A percentile compares a stretch with the other conserved stretches of the same genome.
Conservation (phyloP, 495 filamentous ascomycete genomes). For the Cercophora sp. region DNA sequence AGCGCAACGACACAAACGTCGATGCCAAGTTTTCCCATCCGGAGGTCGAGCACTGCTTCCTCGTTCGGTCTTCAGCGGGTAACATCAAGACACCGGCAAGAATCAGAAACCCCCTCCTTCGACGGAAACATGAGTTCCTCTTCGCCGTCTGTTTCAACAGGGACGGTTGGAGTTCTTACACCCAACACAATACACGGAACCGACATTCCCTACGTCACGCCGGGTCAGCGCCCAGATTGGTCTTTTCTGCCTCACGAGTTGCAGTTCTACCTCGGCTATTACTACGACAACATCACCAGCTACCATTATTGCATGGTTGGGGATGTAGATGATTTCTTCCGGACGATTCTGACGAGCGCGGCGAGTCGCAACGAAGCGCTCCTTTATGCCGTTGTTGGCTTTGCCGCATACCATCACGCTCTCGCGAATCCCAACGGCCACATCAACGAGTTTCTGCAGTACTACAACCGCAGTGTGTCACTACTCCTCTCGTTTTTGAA, state of each 20-base stretch:
- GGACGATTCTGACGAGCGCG: slow-evolving; percentile 61
- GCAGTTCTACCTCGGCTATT: slow-evolving; percentile 75
- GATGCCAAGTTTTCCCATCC: slow-evolving; percentile 34
- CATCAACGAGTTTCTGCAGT: slow-evolving; percentile 77
- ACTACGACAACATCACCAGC: slow-evolving; percentile 66
- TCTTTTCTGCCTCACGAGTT: slow-evolving; percentile 60
- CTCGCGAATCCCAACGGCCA: slow-evolving; percentile 62
- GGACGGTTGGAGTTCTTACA: slow-evolving; percentile 30
- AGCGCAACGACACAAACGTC: slow-evolving; percentile 34
- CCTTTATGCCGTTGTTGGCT: slow-evolving; percentile 84
- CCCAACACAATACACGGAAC: slow-evolving; percentile 24
- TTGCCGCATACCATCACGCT: slow-evolving; percentile 82
- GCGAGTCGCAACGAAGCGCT: slow-evolving; percentile 79
- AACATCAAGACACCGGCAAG: slow-evolving; percentile 28
- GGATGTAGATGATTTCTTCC: slow-evolving; percentile 66
- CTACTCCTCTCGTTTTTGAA: slow-evolving; percentile 68
- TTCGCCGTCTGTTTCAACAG: slow-evolving; percentile 46
- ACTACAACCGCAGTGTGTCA: slow-evolving; percentile 83
- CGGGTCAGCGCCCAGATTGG: slow-evolving; percentile 35
- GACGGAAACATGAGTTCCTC: slow-evolving; percentile 47
- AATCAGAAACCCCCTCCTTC: slow-evolving; percentile 50
- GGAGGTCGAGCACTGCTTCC: slow-evolving; percentile 42
- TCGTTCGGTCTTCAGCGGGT: slow-evolving; percentile 32
- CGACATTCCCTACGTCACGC: slow-evolving; percentile 22
- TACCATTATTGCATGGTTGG: slow-evolving; percentile 77